Base-by-base conservation (phyloP, 768 basidiomycete species). In the Symmetrospora coprosmae region DNA sequence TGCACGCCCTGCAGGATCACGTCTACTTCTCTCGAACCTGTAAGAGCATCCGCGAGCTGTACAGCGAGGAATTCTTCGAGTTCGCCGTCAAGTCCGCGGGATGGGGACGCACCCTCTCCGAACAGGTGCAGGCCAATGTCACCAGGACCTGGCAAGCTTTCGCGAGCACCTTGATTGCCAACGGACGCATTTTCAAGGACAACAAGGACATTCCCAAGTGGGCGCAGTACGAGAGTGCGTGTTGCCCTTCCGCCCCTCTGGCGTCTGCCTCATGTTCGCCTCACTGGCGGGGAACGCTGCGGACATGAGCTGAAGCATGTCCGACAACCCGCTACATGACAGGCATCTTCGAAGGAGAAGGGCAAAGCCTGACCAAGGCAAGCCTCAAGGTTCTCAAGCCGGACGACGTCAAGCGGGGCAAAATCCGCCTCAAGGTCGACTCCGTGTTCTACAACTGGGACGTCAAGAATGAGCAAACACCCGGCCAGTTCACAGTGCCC, bases 1-100 rank as follows among this genome's bases (percentile, higher is more conserved):
- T 46, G 13, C 43, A 46, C 43, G 21, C 13, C 25, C 43, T 46
- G 9, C 11, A 46, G 25, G 11, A 9, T 23, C 4, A 23, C 35
- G 16, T 27, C 6, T 33, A 17, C 50, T 33, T 23, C 28, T 30
- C 8, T 19, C 43, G 19, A 14, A 2, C 3, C 46, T 30, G 55
- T 33, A 23, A 60, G 72, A 47, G 70, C 48, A 14, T 52, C 25
- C 43, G 45, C 43, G 21, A 16, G 14, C 25, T 46, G 43, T 46
- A 46, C 25, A 23, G 21, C 25, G 43, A 46, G 43, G 9, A 9
- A 8, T 11, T 25, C 25, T 46, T 11, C 13, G 11, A 46, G 43
- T 13, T 9, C 11, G 16, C 25, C 25, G 16, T 46, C 43, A 17
- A 13, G 14, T 8, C 14, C 8, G 43, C 43, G 9, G 43, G 43